Conservation (phyloP, 345 rosid species). For the Salix dunnii region DNA sequence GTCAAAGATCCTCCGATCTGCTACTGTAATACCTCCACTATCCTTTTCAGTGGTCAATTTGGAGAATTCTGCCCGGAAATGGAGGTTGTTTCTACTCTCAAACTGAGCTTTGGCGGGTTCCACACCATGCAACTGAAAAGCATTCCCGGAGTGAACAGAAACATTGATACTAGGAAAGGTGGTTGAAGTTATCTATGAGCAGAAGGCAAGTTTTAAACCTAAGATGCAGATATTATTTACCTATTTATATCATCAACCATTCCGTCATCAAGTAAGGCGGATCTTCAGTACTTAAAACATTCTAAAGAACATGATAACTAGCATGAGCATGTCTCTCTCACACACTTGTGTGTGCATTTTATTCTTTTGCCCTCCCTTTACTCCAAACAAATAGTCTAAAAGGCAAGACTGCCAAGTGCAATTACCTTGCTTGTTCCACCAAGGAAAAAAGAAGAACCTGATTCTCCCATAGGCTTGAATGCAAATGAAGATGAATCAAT, state of each 20-base stretch:
- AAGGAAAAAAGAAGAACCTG: conserved; percentile 48
- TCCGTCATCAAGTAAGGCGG: neutral
- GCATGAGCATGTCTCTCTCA: neutral
- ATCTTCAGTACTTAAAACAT: neutral
- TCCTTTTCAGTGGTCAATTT: conserved; percentile 39
- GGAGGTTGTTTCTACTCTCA: conserved; percentile 38
- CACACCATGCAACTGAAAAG: conserved; percentile 35
- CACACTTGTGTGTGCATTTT: neutral
- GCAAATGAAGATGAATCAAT: conserved; percentile 60
- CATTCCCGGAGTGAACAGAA: conserved; percentile 49
- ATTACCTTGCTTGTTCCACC: conserved; percentile 47
- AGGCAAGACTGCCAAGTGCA: neutral
- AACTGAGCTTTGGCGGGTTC: conserved; percentile 38
- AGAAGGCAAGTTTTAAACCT: conserved; percentile 9
- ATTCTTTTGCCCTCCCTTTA: neutral
- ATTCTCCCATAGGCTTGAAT: conserved; percentile 61
- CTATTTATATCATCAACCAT: neutral
- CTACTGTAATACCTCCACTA: conserved; percentile 25
- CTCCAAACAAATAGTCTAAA: neutral
- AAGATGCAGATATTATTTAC: neutral
- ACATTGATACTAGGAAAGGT: conserved; percentile 38
- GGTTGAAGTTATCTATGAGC: conserved; percentile 22
- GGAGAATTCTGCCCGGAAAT: conserved; percentile 39
- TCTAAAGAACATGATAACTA: neutral
- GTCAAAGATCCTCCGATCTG: conserved; percentile 41